Evolutionary conservation across 2,329 filamentous ascomycete species (phyloP).

Genomic region (Colletotrichum sp.): DNA sequence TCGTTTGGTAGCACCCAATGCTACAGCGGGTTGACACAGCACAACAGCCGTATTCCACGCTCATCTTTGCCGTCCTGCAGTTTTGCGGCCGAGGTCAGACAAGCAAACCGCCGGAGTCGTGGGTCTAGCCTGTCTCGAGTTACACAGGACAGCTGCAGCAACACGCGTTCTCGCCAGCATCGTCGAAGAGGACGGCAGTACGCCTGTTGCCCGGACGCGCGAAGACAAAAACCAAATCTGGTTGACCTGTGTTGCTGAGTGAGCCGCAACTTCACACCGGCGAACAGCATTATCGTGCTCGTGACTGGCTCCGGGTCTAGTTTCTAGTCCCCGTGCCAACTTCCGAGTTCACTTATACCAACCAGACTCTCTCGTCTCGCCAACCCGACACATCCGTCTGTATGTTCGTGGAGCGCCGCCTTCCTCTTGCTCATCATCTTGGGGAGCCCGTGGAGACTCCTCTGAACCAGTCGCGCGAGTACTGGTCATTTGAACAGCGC

Average conservation of each 20-base stretch:
- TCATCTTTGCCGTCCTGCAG: background rate
- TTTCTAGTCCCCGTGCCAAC: background rate
- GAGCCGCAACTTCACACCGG: background rate
- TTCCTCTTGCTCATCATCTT: conserved; percentile 39
- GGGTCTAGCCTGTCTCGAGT: conserved; percentile 1
- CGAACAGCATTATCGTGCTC: background rate
- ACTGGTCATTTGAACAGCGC: conserved; percentile 31
- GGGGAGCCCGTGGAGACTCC: conserved; percentile 41
- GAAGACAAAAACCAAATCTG: background rate
- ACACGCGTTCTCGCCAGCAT: conserved; percentile 1
- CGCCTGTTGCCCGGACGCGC: background rate
- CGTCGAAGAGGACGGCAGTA: background rate
- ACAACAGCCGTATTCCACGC: background rate
- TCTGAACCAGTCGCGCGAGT: conserved; percentile 37
- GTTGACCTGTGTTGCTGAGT: background rate
- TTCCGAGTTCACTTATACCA: background rate
- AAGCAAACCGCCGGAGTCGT: conserved; percentile 1
- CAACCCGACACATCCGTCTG: conserved; percentile 30
- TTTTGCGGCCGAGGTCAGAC: background rate
- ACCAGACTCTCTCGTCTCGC: background rate
- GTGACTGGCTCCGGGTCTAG: background rate
- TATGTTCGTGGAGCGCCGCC: conserved; percentile 45
- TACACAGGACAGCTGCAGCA: conserved; percentile 8
- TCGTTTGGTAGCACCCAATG: background rate
- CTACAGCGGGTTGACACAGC: background rate